These are phyloP conservation scores for Calonectria ilicicola DNA, from an alignment of 2,329 filamentous ascomycete species.

Conservation along the genomic window DNA sequence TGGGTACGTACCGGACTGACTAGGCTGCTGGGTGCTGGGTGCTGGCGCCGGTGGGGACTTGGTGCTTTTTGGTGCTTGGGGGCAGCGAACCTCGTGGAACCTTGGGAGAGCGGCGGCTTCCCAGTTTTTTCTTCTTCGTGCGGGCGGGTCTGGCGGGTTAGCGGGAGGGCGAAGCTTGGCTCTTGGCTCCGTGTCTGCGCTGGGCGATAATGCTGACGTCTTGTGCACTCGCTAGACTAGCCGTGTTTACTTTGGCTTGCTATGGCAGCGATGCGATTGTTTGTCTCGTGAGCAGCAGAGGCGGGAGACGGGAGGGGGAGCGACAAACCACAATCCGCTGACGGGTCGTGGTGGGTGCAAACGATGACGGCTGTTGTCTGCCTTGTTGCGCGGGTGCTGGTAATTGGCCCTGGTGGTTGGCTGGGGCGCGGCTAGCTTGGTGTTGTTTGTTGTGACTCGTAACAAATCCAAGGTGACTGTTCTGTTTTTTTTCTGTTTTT, in stretches of 20 bases:
- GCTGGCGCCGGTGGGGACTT: not conserved
- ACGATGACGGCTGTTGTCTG: not conserved
- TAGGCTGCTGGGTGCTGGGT: constrained; percentile 3
- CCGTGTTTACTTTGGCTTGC: constrained; percentile 12
- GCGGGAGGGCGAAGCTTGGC: constrained; percentile 14
- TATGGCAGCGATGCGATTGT: constrained; percentile 12
- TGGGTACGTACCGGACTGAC: constrained; percentile 6
- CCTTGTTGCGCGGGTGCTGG: not conserved
- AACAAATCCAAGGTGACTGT: constrained; percentile 10
- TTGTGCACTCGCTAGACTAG: constrained; percentile 12
- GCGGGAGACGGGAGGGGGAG: not conserved
- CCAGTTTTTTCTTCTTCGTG: constrained; percentile 19
- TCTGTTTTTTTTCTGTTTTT: not conserved
- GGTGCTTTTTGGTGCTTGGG: not conserved
- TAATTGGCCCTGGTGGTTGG: constrained; percentile 6
- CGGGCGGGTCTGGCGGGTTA: constrained; percentile 4
- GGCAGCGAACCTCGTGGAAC: constrained; percentile 18
- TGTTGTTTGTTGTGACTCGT: constrained; percentile 15
- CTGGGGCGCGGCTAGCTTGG: constrained; percentile 4
- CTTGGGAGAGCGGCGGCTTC: constrained; percentile 14
- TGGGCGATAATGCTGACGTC: constrained; percentile 9
- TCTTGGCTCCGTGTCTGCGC: not conserved
- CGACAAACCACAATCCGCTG: constrained; percentile 4
- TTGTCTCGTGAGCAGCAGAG: not conserved
- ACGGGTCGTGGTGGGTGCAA: not conserved